Percentiles rank a stretch among this genome's conserved stretches.
Conservation (phyloP, 257 asterid species). For the Solanum neorickii region DNA sequence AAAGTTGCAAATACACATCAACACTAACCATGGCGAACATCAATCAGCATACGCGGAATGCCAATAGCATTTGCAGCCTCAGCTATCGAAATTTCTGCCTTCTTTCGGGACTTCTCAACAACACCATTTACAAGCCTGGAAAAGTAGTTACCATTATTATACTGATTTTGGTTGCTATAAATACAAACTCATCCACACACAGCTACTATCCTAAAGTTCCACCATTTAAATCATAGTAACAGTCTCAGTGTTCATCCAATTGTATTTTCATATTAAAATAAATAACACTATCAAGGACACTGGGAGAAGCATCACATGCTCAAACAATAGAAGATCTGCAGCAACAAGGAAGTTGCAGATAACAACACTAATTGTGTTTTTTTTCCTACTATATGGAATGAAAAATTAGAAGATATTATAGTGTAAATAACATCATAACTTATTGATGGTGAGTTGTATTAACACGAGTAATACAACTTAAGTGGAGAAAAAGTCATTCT, state of each 20-base stretch:
- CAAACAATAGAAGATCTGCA: neutral
- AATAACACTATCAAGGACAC: neutral
- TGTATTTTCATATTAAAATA: neutral
- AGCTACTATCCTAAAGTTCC: neutral
- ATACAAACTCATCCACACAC: neutral
- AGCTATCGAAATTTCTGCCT: slow-evolving; percentile 58
- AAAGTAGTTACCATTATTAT: neutral
- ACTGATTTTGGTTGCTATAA: neutral
- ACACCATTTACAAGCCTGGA: slow-evolving; percentile 80
- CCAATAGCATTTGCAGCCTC: slow-evolving; percentile 76
- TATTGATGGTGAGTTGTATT: neutral
- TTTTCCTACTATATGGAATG: neutral
- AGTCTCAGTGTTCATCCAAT: neutral
- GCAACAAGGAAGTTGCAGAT: neutral
- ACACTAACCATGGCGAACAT: slow-evolving; percentile 78
- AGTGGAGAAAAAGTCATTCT: neutral
- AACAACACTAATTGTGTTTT: neutral
- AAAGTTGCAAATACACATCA: neutral
- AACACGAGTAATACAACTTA: neutral
- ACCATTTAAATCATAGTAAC: neutral
- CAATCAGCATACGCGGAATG: slow-evolving; percentile 83
- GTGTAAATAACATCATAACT: neutral
- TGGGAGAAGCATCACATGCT: neutral
- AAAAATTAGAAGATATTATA: neutral
- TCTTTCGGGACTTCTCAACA: slow-evolving; percentile 74